A percentile compares a stretch with the other conserved stretches of the same genome.
phyloP scores from a whole-genome alignment of 2,329 filamentous ascomycete genomes.

The Chaetomiaceae sp. region DNA sequence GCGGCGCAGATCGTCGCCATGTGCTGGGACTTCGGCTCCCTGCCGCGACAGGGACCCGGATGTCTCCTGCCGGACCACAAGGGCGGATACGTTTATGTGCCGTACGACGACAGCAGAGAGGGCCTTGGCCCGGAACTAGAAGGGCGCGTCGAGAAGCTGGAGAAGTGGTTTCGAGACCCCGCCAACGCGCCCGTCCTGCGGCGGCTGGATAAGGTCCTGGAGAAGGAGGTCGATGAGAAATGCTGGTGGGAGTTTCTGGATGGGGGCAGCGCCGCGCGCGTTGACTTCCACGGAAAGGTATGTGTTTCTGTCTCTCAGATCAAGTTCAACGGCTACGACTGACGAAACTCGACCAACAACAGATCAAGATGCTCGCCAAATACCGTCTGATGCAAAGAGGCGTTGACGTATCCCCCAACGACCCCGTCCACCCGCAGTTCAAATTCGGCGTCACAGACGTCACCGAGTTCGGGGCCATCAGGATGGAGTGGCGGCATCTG shows the following conservation, averaged over 20 bases:
- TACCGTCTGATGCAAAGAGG: conserved; percentile 8
- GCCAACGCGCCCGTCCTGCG: background rate
- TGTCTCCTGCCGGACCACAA: background rate
- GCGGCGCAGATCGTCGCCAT: background rate
- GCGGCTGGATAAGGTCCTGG: conserved; percentile 14
- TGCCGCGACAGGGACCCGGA: background rate
- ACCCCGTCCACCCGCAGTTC: background rate
- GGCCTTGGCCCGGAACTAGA: background rate
- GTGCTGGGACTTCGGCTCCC: background rate
- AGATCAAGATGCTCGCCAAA: conserved; percentile 12
- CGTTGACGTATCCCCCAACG: background rate
- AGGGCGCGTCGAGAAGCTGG: background rate
- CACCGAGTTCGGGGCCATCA: conserved; percentile 1
- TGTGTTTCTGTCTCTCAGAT: background rate
- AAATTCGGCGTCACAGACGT: conserved; percentile 7
- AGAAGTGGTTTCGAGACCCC: background rate
- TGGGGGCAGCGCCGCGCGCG: background rate
- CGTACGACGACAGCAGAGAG: conserved; percentile 6
- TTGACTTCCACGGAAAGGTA: conserved; percentile 22
- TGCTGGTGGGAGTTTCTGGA: conserved; percentile 12
- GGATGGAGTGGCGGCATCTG: conserved; percentile 5
- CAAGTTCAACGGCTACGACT: no score
- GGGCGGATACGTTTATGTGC: conserved; percentile 7
- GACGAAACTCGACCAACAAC: background rate
- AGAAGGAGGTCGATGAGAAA: conserved; percentile 18